Evolutionary conservation across 2,329 filamentous ascomycete genomes (phyloP), one percentile per base, ranked within the genome.

Genomic region (Fonsecaea monophora): DNA sequence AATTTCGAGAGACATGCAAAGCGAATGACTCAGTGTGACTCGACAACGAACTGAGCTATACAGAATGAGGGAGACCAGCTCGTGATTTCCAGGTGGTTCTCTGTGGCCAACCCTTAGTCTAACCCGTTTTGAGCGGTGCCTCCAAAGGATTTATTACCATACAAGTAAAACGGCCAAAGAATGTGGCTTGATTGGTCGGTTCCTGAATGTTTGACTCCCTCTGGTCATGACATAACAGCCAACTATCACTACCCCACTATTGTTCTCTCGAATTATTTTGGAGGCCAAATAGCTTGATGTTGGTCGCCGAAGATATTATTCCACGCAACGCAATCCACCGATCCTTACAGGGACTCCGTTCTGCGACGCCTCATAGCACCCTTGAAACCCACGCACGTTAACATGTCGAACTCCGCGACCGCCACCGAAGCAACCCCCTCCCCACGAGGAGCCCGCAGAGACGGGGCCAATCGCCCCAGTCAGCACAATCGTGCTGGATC

Each of bases 401-500:
- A 50, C 25, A 69, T 69, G 69, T 60, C 67, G n/a, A 50, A 64
- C 35, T 15, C 68, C 3, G 34, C 35, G 35, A 30, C 35, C 50
- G 34, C 53, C 21, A 34, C 37, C 8, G 42, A 60, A 45, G 25
- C 35, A 25, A 37, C 61, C 1, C 59, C 62, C 8, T 60, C 57
- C 7, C 45, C 60, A 6, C 63, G 58, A 13, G 54, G 38, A 40
- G 61, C 48, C 30, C 53, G 37, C 18, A 21, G 61, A 42, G 60
- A 50, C 9, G 56, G 66, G n/a, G 62, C 65, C 59, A 58, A 60
- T 42, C 57, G 64, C 25, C 34, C 58, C 32, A 64, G 61, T 25
- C 53, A 35, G 18, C 45, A 59, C 40, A 65, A 62, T 37, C 50
- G 56, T 35, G 55, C 40, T 38, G 64, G 40, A 30, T 64, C 64